Conservation (phyloP, 495 filamentous ascomycete genomes). For the Lophium mytilinum region DNA sequence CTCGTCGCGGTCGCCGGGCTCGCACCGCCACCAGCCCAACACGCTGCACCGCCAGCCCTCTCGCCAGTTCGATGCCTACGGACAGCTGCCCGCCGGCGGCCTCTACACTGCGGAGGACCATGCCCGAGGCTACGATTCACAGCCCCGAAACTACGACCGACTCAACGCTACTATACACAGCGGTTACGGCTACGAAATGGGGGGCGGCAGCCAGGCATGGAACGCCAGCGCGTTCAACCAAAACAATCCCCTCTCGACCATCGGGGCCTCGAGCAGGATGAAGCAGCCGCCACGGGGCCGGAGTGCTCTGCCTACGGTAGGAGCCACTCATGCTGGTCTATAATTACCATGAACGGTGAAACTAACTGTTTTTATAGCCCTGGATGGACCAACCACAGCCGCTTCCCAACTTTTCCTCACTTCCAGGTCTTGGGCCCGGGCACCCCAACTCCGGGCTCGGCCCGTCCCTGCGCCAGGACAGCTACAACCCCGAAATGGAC, state of each 20-base stretch:
- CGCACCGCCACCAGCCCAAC: slow-evolving; percentile 54
- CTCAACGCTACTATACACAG: slow-evolving; percentile 23
- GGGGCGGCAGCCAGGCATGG: slow-evolving; percentile 21
- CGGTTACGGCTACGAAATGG: slow-evolving; percentile 13
- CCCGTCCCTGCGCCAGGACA: slow-evolving; percentile 39
- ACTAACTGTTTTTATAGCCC: slow-evolving; percentile 5
- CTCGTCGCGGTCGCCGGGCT: slow-evolving; percentile 52
- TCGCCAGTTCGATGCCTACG: slow-evolving; percentile 52
- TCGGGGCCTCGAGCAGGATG: slow-evolving; percentile 16
- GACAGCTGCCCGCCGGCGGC: slow-evolving; percentile 17
- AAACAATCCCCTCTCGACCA: slow-evolving; percentile 12
- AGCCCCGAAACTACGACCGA: slow-evolving; percentile 24
- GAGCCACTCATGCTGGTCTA: background rate
- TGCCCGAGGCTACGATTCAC: slow-evolving; percentile 12
- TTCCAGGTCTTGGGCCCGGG: slow-evolving; percentile 17
- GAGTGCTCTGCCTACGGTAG: slow-evolving; percentile 22
- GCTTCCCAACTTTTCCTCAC: slow-evolving; percentile 13
- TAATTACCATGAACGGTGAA: background rate
- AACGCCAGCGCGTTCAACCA: slow-evolving; percentile 24
- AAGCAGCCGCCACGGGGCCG: slow-evolving; percentile 18
- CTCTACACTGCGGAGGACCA: slow-evolving; percentile 29
- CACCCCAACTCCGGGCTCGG: slow-evolving; percentile 16
- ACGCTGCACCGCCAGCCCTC: slow-evolving; percentile 61
- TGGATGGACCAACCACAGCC: slow-evolving; percentile 25
- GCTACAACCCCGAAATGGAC: slow-evolving; percentile 48